Evolutionary conservation across 768 basidiomycete species (phyloP).

Genomic region (Leccinum disarticulatum): DNA sequence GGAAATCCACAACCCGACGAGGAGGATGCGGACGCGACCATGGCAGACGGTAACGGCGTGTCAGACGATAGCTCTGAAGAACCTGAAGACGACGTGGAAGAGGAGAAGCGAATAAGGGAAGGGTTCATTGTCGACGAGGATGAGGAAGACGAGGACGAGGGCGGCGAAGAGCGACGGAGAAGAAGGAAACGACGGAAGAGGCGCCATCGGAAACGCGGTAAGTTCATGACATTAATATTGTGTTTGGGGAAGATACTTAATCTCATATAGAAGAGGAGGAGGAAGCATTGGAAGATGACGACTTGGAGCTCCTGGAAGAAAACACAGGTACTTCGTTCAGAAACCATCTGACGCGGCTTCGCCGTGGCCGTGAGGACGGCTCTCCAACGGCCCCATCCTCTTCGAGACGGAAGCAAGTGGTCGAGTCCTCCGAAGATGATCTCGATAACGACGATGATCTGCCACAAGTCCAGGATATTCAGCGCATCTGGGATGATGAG

Average conservation of each 20-base stretch:
- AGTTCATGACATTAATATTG: conserved; percentile 19
- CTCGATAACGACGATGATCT: conserved; percentile 54
- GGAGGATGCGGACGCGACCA: conserved; percentile 55
- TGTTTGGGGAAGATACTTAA: conserved; percentile 9
- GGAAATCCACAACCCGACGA: conserved; percentile 48
- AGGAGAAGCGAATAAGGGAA: conserved; percentile 73
- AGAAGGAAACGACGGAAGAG: conserved; percentile 68
- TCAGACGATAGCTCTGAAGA: conserved; percentile 89
- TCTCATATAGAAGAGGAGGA: conserved; percentile 46
- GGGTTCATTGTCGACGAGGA: conserved; percentile 95
- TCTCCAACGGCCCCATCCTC: conserved; percentile 66
- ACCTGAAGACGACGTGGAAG: conserved; percentile 89
- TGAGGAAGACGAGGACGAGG: conserved; percentile 81
- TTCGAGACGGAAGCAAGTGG: conserved; percentile 55
- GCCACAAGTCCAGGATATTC: conserved; percentile 56
- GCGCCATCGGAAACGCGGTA: conserved; percentile 56
- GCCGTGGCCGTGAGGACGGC: conserved; percentile 71
- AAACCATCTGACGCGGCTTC: conserved; percentile 69
- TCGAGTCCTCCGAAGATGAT: conserved; percentile 80
- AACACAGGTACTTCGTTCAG: conserved; percentile 84
- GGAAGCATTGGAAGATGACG: conserved; percentile 78
- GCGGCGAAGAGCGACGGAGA: conserved; percentile 53
- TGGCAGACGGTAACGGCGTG: conserved; percentile 42
- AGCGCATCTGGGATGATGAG: conserved; percentile 81
- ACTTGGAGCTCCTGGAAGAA: conserved; percentile 80